Evolutionary conservation across 495 filamentous ascomycete species (phyloP).

Genomic region (Lepidopterella palustris): DNA sequence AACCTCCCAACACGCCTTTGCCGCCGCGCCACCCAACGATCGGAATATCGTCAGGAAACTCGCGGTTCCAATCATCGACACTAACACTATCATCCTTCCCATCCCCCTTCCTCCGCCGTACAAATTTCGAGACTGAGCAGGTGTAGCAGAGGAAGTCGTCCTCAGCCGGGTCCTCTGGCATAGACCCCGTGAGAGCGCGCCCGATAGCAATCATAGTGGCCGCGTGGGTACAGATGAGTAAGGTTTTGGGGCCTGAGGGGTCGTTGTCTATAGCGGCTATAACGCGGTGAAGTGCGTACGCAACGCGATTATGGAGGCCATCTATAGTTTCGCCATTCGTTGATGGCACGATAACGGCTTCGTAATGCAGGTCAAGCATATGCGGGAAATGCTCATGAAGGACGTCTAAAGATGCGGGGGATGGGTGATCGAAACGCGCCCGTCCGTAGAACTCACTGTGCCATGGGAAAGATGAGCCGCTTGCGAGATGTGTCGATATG

Average conservation of each 20-base stretch:
- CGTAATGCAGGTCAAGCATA: conserved; percentile 46
- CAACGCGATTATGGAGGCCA: conserved; percentile 72
- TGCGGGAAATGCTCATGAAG: conserved; percentile 61
- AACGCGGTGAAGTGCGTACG: conserved; percentile 60
- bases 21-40: conserved; percentile 61
- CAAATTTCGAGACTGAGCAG: conserved; percentile 65
- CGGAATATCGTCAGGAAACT: conserved; percentile 38
- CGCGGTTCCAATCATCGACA: conserved; percentile 21
- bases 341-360: conserved; percentile 56
- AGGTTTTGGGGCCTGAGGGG: conserved; percentile 46
- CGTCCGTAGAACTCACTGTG: conserved; percentile 81
- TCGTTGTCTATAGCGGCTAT: conserved; percentile 65
- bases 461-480: neutral
- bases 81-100: conserved; percentile 2
- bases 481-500: neutral
- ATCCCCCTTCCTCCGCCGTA: conserved; percentile 31
- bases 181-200: conserved; percentile 64
- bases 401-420: conserved; percentile 53
- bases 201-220: conserved; percentile 82
- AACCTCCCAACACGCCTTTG: conserved; percentile 69
- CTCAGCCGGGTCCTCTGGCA: conserved; percentile 59
- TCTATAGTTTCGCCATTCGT: conserved; percentile 68
- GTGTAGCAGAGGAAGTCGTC: conserved; percentile 88
- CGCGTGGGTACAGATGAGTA: conserved; percentile 86
- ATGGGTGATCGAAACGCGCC: conserved; percentile 75